Evolutionary conservation across 257 asterid species (phyloP).

Genomic region (Knoxia roxburghii): DNA sequence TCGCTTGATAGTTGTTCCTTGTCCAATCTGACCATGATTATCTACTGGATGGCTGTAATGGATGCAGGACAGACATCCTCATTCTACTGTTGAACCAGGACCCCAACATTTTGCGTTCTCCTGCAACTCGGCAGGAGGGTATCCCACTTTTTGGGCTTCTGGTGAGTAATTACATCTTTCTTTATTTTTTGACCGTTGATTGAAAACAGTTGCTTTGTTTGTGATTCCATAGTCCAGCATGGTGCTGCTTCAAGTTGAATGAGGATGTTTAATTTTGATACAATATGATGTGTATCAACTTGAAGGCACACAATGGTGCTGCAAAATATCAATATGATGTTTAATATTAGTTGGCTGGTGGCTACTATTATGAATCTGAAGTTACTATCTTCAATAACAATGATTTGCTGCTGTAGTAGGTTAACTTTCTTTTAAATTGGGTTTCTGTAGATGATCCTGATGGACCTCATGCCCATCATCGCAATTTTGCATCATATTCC

Average conservation of each 20-base stretch:
- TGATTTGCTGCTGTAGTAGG: slow-evolving; percentile 18
- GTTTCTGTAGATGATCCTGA: slow-evolving; percentile 79
- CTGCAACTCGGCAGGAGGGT: slow-evolving; percentile 72
- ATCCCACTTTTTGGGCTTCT: slow-evolving; percentile 65
- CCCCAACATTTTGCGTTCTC: slow-evolving; percentile 70
- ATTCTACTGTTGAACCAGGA: slow-evolving; percentile 77
- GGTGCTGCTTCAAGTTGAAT: neutral
- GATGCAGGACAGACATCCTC: slow-evolving; percentile 96
- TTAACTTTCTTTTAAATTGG: slow-evolving; percentile 17
- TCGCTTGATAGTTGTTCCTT: neutral
- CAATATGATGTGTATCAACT: no score
- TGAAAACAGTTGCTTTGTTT: neutral
- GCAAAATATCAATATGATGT: no score
- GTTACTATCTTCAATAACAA: neutral
- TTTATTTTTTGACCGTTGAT: neutral
- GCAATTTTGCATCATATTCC: no score
- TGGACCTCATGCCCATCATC: slow-evolving; percentile 61
- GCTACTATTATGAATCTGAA: neutral
- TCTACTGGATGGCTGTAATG: slow-evolving; percentile 32
- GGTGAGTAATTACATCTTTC: slow-evolving; percentile 44
- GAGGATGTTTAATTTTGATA: neutral
- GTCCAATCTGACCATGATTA: slow-evolving; percentile 15
- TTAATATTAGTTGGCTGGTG: neutral
- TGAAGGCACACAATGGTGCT: no score
- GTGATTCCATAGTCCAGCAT: neutral